Evolutionary conservation across 148 eudicot species (phyloP), one percentile per base, ranked within the genome.

Genomic region (Rhododendron henanense): DNA sequence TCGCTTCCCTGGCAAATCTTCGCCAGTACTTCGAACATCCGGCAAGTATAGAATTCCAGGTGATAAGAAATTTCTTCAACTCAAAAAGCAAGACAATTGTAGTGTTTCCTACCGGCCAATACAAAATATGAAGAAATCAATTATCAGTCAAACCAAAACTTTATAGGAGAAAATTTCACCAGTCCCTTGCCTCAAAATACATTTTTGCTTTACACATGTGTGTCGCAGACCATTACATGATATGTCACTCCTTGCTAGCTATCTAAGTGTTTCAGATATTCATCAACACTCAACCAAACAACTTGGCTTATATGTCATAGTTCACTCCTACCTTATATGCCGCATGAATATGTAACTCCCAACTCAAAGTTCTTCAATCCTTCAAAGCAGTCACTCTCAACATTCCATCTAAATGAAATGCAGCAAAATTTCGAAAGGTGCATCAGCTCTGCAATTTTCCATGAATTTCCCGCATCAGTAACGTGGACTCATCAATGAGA

Each of bases 381-480:
- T 81, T 61, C 69, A 57, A n/a, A 81, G 71, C 45, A 57, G 53
- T 82, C 19, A 82, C 74, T 82, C 37, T 82, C 74, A 39, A 39
- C 57, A 53, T 55, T 53, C 53, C 33, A 74, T 9, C 37, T 23
- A 8, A 37, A 67, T 25, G 21, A 37, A 69, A 55, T 47, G 25
- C 23, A 13, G 80, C 11, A 31, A 84, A 50, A 74, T 21, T 39
- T 19, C 2, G 10, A 73, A 71, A 71, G 15, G 53, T 67, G 84
- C 86, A 55, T 84, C 84, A 88, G 44, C 86, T 65, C 82, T 79
- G 91, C 81, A 93, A 39, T 87, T 85, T 89, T 18, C 93, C 94
- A 89, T 92, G 13, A 80, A 93, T 89, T 88, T 95, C 96, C 50
- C 92, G 92, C 83, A 87, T 88, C 86, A 94, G 83, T 77, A 95